These are phyloP conservation scores for Trichocomaceae sp. DNA, from an alignment of 2,329 filamentous ascomycete genomes.

Conservation along the genomic window DNA sequence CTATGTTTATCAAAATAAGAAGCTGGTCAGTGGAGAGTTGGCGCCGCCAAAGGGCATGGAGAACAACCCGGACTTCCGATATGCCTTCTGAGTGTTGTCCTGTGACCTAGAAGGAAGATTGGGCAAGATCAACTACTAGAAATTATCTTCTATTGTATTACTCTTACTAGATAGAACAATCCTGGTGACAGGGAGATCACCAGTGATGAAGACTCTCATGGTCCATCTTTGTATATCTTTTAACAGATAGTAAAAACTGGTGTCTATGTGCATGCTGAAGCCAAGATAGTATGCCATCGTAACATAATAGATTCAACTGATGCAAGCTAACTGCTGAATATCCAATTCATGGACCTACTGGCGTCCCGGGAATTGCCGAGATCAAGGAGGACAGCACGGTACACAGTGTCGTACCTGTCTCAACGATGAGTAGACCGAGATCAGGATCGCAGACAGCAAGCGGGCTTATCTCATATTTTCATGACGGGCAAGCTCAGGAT, in stretches of 20 bases:
- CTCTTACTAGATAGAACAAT: background rate
- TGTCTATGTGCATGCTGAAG: no score
- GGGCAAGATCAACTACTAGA: background rate
- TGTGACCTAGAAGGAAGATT: background rate
- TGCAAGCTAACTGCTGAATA: no score
- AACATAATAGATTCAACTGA: no score
- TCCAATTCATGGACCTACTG: no score
- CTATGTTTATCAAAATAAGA: constrained; percentile 6
- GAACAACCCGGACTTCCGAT: constrained; percentile 6
- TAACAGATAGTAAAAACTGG: no score
- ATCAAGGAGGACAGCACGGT: no score
- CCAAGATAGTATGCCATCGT: no score
- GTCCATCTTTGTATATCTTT: no score
- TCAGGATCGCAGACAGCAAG: no score
- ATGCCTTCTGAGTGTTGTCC: constrained; percentile 4
- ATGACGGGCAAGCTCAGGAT: background rate
- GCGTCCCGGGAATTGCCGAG: no score
- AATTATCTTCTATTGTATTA: background rate
- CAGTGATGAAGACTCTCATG: background rate
- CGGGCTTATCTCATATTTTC: background rate
- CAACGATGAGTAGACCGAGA: no score
- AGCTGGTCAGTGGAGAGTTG: constrained; percentile 3
- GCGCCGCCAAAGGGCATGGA: constrained; percentile 4
- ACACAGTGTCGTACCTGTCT: no score
- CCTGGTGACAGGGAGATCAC: background rate